phyloP scores from a whole-genome alignment of 2,329 filamentous ascomycete genomes.

The Exophiala alcalophila region DNA sequence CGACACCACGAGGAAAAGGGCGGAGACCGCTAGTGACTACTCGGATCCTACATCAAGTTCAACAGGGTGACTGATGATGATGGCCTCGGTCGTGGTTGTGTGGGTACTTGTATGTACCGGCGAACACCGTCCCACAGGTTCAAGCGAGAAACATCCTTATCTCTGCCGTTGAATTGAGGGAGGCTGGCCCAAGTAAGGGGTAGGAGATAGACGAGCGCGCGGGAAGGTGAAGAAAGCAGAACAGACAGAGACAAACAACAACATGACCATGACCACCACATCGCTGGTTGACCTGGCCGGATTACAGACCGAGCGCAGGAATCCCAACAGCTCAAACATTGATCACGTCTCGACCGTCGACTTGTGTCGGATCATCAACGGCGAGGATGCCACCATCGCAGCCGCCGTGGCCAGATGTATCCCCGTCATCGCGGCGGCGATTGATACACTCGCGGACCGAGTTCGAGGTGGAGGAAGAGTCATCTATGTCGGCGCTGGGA shows the following conservation, averaged over 20 bases:
- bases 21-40: too few species aligned
- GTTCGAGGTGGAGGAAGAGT: constrained; percentile 38
- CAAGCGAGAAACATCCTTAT: too few species aligned
- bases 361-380: constrained; percentile 41
- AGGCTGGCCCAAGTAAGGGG: too few species aligned
- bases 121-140: too few species aligned
- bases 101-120: too few species aligned
- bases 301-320: constrained; percentile 41
- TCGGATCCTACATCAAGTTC: too few species aligned
- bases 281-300: constrained; percentile 31
- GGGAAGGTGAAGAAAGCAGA: background rate
- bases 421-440: constrained; percentile 35
- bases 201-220: too few species aligned
- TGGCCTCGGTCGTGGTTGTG: too few species aligned
- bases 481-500: constrained; percentile 44
- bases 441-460: constrained; percentile 35
- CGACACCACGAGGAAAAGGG: too few species aligned
- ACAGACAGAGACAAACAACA: too few species aligned
- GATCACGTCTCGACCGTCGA: constrained; percentile 40
- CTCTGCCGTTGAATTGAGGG: too few species aligned
- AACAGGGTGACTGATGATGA: too few species aligned
- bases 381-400: constrained; percentile 38
- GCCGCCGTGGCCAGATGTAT: constrained; percentile 35
- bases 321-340: constrained; percentile 37
- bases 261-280: constrained; percentile 1